Base-by-base conservation (phyloP, 2,329 filamentous ascomycete species). In the Fusarium sp. region DNA sequence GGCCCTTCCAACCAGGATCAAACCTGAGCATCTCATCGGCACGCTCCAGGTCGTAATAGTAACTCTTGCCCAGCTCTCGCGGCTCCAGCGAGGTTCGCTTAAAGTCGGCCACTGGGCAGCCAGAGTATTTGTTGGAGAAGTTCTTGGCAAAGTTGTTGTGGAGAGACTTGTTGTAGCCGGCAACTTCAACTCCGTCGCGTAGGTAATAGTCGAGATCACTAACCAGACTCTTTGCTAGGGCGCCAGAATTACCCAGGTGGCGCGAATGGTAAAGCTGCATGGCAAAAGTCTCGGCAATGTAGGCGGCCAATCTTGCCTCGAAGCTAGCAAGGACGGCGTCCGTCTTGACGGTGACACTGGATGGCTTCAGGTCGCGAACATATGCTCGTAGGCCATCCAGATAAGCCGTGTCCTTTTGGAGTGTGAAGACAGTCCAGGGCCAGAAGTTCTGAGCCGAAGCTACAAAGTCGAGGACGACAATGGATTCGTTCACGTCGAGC, bases 381-480 rank as follows among this genome's bases (percentile, higher is more conserved):
- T 94, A 97, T 5, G 88, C 87, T 20, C 94, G 89, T 20, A 98
- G 88, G 65, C 91, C 90, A 47, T 90, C 87, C 66, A 98, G 88
- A 78, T 98, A 96, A 0, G 87, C 86, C 1, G 89, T 88, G 77
- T 97, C 93, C 68, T 92, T 92, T 70, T 93, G 91, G 38, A 97
- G 85, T 42, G 93, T 91, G 66, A 94, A 92, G 66, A 97, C 95
- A 2, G 95, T 95, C 94, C 96, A 98, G 1, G 95, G 93, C 96
- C 96, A 98, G 80, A 95, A 94, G 81, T 98, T 97, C 80, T 98
- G 95, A 6, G 96, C 94, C 4, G 93, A 91, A 3, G 94, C 91
- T 40, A 98, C 91, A 81, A 98, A 98, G 77, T 96, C 92, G 18
- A 99, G 87, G 77, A 98, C 91, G 1, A 93, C 91, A 25, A 95